Conservation (phyloP, 176 grass and related monocot genomes). For the Aegilops speltoides region DNA sequence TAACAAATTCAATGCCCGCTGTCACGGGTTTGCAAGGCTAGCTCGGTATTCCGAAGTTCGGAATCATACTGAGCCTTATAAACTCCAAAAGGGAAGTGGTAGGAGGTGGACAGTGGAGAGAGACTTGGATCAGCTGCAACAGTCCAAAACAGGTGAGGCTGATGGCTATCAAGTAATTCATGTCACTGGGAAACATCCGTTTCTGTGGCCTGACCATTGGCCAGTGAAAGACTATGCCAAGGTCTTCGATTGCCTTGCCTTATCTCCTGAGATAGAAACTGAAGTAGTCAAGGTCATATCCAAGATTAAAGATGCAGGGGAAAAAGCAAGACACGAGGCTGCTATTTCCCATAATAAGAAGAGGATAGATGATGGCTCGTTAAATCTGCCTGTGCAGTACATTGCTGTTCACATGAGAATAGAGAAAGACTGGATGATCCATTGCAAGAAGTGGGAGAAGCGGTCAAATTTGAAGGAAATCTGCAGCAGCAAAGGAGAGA, state of each 20-base stretch:
- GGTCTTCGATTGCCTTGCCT: conserved; percentile 83
- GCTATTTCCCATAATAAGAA: conserved; percentile 39
- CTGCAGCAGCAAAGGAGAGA: conserved; percentile 93
- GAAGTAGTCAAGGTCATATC: conserved; percentile 85
- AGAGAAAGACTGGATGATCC: conserved; percentile 99
- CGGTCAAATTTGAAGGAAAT: conserved; percentile 67
- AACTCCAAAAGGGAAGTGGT: conserved; percentile 82
- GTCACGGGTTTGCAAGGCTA: conserved; percentile 74
- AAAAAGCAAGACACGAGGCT: conserved; percentile 50
- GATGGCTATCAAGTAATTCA: conserved; percentile 66
- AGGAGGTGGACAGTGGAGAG: conserved; percentile 89
- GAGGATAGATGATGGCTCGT: not conserved
- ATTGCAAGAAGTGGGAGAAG: conserved; percentile 97
- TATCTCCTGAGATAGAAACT: conserved; percentile 77
- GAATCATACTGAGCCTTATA: conserved; percentile 49
- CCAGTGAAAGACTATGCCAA: conserved; percentile 73
- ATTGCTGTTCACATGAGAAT: conserved; percentile 98
- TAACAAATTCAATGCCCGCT: conserved; percentile 76
- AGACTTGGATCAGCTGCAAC: conserved; percentile 78
- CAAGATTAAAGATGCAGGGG: conserved; percentile 71
- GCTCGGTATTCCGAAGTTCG: conserved; percentile 76
- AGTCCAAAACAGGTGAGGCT: conserved; percentile 34
- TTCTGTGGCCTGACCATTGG: conserved; percentile 98
- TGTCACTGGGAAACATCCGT: conserved; percentile 81
- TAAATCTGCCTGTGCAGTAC: conserved; percentile 42